A percentile compares a stretch with the other conserved stretches of the same genome.
Evolutionary conservation across 2,329 filamentous ascomycete genomes (phyloP).

Genomic region (Tolypocladium endophyticum): DNA sequence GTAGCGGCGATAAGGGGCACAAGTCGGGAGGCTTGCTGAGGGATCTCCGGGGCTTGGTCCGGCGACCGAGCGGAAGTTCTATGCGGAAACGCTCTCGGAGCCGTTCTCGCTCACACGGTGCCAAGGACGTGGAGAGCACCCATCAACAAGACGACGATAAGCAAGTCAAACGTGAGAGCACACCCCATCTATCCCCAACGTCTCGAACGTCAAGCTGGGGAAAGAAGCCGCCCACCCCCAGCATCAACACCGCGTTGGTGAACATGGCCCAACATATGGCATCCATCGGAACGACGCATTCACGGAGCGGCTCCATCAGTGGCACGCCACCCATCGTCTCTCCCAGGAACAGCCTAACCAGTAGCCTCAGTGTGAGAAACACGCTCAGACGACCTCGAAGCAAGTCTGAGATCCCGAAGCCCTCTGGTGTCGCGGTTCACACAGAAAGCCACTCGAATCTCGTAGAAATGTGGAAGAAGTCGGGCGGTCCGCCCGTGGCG

Average conservation of each 20-base stretch:
- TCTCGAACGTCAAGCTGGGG: slow-evolving; percentile 40
- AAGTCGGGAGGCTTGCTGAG: slow-evolving; percentile 37
- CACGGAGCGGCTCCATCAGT: slow-evolving; percentile 50
- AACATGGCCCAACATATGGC: slow-evolving; percentile 45
- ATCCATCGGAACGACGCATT: slow-evolving; percentile 45
- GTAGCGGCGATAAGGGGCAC: slow-evolving; percentile 26
- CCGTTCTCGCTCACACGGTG: slow-evolving; percentile 7
- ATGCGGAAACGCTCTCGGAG: slow-evolving; percentile 37
- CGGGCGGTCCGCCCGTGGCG: slow-evolving; percentile 43
- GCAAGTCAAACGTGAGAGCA: slow-evolving; percentile 32
- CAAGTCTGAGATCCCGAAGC: slow-evolving; percentile 41
- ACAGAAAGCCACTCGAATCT: slow-evolving; percentile 32
- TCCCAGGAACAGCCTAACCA: slow-evolving; percentile 38
- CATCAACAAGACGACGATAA: slow-evolving; percentile 11
- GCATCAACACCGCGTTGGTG: slow-evolving; percentile 47
- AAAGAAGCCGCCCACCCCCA: slow-evolving; percentile 39
- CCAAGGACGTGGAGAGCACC: slow-evolving; percentile 18
- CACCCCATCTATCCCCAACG: slow-evolving; percentile 35
- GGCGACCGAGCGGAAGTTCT: slow-evolving; percentile 34
- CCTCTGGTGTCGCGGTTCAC: slow-evolving; percentile 13
- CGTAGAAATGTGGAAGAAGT: slow-evolving; percentile 39
- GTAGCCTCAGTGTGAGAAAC: slow-evolving; percentile 32
- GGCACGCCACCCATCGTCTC: slow-evolving; percentile 37
- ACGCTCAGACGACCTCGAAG: slow-evolving; percentile 43
- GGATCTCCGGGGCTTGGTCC: slow-evolving; percentile 37